Evolutionary conservation across 805 yeast species (phyloP).

Genomic region (Wickerhamiella nectarea): DNA sequence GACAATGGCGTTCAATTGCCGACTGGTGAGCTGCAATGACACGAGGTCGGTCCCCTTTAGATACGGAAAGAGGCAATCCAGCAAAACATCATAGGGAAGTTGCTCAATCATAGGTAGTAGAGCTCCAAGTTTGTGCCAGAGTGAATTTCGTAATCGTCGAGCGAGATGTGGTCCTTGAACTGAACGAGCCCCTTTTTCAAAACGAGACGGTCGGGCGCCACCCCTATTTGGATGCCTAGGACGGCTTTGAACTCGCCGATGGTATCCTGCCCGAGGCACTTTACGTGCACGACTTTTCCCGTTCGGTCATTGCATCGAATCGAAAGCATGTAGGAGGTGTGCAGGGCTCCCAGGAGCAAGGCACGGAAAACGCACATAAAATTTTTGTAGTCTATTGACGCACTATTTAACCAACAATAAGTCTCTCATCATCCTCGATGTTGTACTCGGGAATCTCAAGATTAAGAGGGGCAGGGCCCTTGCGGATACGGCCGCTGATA

Average conservation of each 20-base stretch:
- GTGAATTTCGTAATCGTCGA: slow-evolving; percentile 91
- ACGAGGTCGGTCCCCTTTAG: slow-evolving; percentile 28
- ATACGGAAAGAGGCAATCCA: slow-evolving; percentile 17
- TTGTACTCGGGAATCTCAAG: slow-evolving; percentile 91
- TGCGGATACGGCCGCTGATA: slow-evolving; percentile 99
- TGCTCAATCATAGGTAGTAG: slow-evolving; percentile 28
- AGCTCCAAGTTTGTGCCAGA: slow-evolving; percentile 78
- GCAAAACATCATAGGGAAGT: slow-evolving; percentile 12
- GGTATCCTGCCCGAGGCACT: slow-evolving; percentile 69
- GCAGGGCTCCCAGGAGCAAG: not conserved
- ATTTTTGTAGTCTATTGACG: not conserved
- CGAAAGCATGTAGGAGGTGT: slow-evolving; percentile 44
- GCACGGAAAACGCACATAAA: not conserved
- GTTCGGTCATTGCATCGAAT: slow-evolving; percentile 62
- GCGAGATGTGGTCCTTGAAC: slow-evolving; percentile 75
- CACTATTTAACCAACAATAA: slow-evolving; percentile 65
- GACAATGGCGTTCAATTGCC: slow-evolving; percentile 27
- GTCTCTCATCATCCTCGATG: slow-evolving; percentile 60
- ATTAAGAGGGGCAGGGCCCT: slow-evolving; percentile 99
- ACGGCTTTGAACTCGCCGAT: slow-evolving; percentile 84
- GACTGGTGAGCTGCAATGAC: slow-evolving; percentile 30
- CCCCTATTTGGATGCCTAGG: slow-evolving; percentile 70
- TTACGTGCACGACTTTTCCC: slow-evolving; percentile 79
- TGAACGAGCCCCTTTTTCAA: slow-evolving; percentile 77
- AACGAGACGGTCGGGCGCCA: slow-evolving; percentile 45